Base-by-base conservation (phyloP, 345 rosid species). In the Anacardium occidentale region DNA sequence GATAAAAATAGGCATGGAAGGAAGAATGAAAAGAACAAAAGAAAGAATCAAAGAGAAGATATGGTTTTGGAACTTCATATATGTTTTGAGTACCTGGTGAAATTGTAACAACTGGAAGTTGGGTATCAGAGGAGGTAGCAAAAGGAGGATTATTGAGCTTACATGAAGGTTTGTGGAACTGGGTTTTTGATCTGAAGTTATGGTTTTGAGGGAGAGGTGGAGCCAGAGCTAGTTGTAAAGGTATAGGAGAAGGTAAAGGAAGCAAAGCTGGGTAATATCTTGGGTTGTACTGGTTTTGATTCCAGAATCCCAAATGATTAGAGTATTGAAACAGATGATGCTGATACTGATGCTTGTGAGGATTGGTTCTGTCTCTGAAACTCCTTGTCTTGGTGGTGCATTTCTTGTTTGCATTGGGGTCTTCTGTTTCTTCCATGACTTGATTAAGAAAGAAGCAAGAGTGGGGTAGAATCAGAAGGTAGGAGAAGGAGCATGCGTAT, bases 401-500 rank as follows among this genome's bases (percentile, higher is more conserved):
- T 84, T 80, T 82, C 58, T 81, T 78, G 75, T 29, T 72, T 32
- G 78, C 83, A 81, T 78, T 78, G 66, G 84, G 64, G 69, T 84
- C 79, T 62, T 83, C 79, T 15, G 90, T 79, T 53, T 88, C 91
- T 78, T 94, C 98, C 97, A 91, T 91, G 50, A 18, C 69, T 56
- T 60, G 64, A 12, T 60, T 67, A 75, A 71, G 72, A 63, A 26
- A 44, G 71, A 37, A 67, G 64, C 26, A 37, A 52, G 62, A 56
- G 51, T 29, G 52, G 21, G 24, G 64, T 44, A 53, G 66, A 50
- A 62, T 64, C 45, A 60, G 25, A 54, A 37, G 61, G 45, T 71
- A 25, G 34, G 51, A 44, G 63, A 65, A 25, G 34, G 51, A 44
- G 63, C 65, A 72, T 76, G 6, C 3, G 68, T 50, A 72, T 68